These are phyloP conservation scores for Lasiodiplodia theobromae DNA, from an alignment of 2,329 filamentous ascomycete genomes.

Conservation along the genomic window DNA sequence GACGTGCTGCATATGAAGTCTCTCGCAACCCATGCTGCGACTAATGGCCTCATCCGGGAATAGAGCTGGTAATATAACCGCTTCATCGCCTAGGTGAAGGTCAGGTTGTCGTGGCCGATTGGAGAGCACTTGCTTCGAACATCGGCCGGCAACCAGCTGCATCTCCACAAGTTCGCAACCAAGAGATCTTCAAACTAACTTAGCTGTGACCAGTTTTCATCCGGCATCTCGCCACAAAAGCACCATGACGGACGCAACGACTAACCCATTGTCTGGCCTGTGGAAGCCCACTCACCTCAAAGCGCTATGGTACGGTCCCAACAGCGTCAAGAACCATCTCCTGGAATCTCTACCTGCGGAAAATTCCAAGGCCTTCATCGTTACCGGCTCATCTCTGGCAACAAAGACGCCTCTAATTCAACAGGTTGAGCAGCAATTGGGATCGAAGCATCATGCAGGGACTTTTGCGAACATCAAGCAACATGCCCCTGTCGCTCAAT, in stretches of 20 bases:
- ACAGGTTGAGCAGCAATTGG: slow-evolving; percentile 58
- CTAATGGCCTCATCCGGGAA: neutral
- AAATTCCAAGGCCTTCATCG: slow-evolving; percentile 63
- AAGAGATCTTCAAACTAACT: neutral
- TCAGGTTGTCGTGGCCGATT: neutral
- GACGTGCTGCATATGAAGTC: neutral
- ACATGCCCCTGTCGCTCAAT: slow-evolving; percentile 62
- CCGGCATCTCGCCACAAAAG: neutral
- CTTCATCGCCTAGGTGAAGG: neutral
- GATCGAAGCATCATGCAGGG: slow-evolving; percentile 55
- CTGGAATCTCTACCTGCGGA: slow-evolving; percentile 52
- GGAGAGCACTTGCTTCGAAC: neutral
- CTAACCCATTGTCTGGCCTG: slow-evolving; percentile 55
- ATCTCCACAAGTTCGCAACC: neutral
- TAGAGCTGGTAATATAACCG: neutral
- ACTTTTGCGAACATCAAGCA: slow-evolving; percentile 64
- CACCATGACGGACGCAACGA: slow-evolving; percentile 52
- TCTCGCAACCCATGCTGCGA: neutral
- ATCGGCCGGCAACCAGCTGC: neutral
- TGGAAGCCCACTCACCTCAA: slow-evolving; percentile 60
- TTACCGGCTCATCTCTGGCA: slow-evolving; percentile 62
- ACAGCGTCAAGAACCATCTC: slow-evolving; percentile 57
- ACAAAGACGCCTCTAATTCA: slow-evolving; percentile 61
- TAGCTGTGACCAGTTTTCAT: neutral
- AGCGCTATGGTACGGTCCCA: slow-evolving; percentile 58